phyloP scores from a whole-genome alignment of 495 filamentous ascomycete species.

The Hypoxylon lenormandii region DNA sequence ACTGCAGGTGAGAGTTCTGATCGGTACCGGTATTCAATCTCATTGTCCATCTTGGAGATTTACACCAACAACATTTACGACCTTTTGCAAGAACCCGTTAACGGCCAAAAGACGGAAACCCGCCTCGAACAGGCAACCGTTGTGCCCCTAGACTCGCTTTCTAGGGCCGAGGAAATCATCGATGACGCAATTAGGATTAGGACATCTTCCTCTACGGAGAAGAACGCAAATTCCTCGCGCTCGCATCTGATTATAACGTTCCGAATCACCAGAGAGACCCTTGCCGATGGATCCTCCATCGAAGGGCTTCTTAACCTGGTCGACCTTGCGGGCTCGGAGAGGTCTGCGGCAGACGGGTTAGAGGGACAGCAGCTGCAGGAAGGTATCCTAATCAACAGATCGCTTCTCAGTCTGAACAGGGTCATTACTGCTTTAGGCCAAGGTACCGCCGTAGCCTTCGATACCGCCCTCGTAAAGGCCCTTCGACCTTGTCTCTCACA shows the following conservation, averaged over 20 bases:
- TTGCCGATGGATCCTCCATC: background rate
- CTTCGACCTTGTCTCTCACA: constrained; percentile 92
- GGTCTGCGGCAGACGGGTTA: constrained; percentile 79
- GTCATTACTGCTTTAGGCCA: constrained; percentile 89
- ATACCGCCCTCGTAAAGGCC: constrained; percentile 92
- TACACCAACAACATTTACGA: constrained; percentile 96
- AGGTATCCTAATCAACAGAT: constrained; percentile 95
- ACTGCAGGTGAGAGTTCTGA: constrained; percentile 48
- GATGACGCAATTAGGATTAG: constrained; percentile 1
- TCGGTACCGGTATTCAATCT: constrained; percentile 83
- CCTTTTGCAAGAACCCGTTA: constrained; percentile 67
- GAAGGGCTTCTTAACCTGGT: constrained; percentile 91
- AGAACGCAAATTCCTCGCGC: constrained; percentile 90
- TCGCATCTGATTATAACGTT: constrained; percentile 95
- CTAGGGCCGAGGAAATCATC: constrained; percentile 18
- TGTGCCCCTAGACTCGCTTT: background rate
- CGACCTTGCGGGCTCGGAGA: constrained; percentile 93
- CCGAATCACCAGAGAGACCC: constrained; percentile 62
- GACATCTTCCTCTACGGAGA: constrained; percentile 70
- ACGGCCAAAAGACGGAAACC: constrained; percentile 79
- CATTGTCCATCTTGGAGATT: constrained; percentile 91
- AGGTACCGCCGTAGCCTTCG: constrained; percentile 86
- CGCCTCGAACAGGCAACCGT: background rate
- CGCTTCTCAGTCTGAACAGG: constrained; percentile 87
- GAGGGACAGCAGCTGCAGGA: constrained; percentile 79